These are phyloP conservation scores for Mycosphaerelloides madeirae DNA, from an alignment of 2,329 filamentous ascomycete genomes.

Conservation along the genomic window DNA sequence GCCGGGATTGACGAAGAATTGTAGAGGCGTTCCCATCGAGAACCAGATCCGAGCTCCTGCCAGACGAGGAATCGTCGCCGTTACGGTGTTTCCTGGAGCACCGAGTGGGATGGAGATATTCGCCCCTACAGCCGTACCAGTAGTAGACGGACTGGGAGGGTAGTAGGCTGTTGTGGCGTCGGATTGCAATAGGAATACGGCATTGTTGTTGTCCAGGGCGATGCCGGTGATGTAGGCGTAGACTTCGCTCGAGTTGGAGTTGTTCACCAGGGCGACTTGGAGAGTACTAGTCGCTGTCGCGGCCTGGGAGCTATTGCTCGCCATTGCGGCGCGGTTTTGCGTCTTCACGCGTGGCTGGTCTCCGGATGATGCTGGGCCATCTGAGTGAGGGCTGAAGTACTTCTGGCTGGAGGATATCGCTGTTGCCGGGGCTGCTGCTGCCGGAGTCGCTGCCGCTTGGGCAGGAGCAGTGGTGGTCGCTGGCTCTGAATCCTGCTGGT, in stretches of 20 bases:
- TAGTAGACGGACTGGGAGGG: slow-evolving; percentile 29
- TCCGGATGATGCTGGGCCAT: slow-evolving; percentile 6
- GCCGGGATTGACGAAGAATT: slow-evolving; percentile 34
- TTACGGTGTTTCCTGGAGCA: slow-evolving; percentile 30
- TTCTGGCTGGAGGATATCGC: too few relatives aligned
- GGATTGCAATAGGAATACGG: slow-evolving; percentile 31
- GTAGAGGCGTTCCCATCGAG: slow-evolving; percentile 29
- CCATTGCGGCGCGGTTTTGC: slow-evolving; percentile 13
- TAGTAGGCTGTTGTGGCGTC: slow-evolving; percentile 35
- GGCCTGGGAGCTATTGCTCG: slow-evolving; percentile 11
- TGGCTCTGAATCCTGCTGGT: too few relatives aligned
- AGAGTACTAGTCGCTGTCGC: slow-evolving; percentile 27
- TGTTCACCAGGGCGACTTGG: slow-evolving; percentile 30
- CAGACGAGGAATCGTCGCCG: slow-evolving; percentile 32
- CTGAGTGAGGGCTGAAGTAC: slow-evolving; percentile 2
- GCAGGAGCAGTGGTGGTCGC: too few relatives aligned
- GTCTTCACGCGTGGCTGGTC: slow-evolving; percentile 5
- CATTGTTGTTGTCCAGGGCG: slow-evolving; percentile 32
- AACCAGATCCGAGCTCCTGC: slow-evolving; percentile 38
- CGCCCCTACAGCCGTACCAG: slow-evolving; percentile 33
- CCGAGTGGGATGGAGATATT: slow-evolving; percentile 45
- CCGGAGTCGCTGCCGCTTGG: too few relatives aligned
- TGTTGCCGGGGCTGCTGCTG: background rate
- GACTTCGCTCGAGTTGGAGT: slow-evolving; percentile 29
- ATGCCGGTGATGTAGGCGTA: slow-evolving; percentile 50